Evolutionary conservation across 73 alveolate genomes (phyloP).

Genomic region (Breviolum minutum): DNA sequence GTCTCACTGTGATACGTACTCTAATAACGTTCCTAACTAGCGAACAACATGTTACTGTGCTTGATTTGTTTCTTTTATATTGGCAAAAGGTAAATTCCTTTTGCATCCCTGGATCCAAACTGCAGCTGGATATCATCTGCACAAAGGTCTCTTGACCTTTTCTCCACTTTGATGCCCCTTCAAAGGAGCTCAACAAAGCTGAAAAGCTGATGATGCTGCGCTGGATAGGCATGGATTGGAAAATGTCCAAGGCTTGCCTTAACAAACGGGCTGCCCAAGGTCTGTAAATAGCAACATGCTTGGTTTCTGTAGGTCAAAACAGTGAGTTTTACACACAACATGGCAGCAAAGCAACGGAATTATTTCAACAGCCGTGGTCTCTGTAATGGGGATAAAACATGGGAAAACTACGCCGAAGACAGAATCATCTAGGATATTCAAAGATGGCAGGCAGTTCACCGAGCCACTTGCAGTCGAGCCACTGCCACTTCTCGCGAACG

Average conservation of each 20-base stretch:
- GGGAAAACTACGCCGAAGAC: not conserved
- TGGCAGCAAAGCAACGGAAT: no score
- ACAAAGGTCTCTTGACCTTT: not conserved
- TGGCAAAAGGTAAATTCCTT: no score
- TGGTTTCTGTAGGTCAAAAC: not conserved
- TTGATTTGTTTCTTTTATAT: no score
- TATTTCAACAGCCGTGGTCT: not conserved
- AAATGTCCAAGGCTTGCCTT: not conserved
- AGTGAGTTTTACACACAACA: not conserved
- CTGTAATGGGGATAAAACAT: not conserved
- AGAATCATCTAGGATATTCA: not conserved
- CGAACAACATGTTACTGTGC: no score
- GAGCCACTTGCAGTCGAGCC: not conserved
- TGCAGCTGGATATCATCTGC: not conserved
- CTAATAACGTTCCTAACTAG: no score
- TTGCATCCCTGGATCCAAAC: not conserved
- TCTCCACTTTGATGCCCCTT: not conserved
- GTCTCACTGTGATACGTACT: not conserved
- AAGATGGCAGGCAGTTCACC: not conserved
- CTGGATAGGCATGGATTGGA: not conserved
- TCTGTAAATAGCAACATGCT: not conserved
- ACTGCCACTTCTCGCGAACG: constrained; percentile 29
- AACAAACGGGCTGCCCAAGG: not conserved
- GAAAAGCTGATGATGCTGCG: not conserved
- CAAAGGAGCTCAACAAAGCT: not conserved